Evolutionary conservation across 2,329 filamentous ascomycete species (phyloP).

Genomic region (Fusarium solani-melongenae): DNA sequence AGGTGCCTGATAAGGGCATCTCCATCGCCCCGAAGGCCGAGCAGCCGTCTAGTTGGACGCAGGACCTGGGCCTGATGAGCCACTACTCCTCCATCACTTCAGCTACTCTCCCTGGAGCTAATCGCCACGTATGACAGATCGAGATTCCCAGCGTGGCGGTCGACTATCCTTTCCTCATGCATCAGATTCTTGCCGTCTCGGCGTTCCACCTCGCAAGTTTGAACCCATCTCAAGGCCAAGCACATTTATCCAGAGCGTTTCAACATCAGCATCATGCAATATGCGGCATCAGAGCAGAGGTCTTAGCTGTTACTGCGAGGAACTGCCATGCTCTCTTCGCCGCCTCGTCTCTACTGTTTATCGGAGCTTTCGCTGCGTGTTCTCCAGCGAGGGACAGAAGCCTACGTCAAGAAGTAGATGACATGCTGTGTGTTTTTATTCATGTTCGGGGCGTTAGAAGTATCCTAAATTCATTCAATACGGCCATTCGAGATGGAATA

Average conservation of each 20-base stretch:
- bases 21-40: neutral
- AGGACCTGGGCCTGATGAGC: slow-evolving; percentile 11
- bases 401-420: neutral
- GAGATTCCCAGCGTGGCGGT: slow-evolving; percentile 2
- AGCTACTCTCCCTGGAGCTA: slow-evolving; percentile 7
- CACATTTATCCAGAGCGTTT: neutral
- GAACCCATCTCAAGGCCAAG: neutral
- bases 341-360: slow-evolving; percentile 10
- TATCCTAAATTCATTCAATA: neutral
- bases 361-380: neutral
- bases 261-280: slow-evolving; percentile 17
- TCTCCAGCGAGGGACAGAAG: neutral
- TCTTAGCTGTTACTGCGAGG: neutral
- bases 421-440: neutral
- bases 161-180: slow-evolving; percentile 7
- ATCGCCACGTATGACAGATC: neutral
- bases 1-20: neutral
- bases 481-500: neutral
- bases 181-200: slow-evolving; percentile 13
- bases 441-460: neutral
- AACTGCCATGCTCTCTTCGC: slow-evolving; percentile 17
- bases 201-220: slow-evolving; percentile 14
- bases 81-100: slow-evolving; percentile 7
- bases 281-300: slow-evolving; percentile 1
- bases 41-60: neutral